These are phyloP conservation scores for Colletotrichum somersetense DNA, from an alignment of 2,329 filamentous ascomycete species.

Conservation along the genomic window DNA sequence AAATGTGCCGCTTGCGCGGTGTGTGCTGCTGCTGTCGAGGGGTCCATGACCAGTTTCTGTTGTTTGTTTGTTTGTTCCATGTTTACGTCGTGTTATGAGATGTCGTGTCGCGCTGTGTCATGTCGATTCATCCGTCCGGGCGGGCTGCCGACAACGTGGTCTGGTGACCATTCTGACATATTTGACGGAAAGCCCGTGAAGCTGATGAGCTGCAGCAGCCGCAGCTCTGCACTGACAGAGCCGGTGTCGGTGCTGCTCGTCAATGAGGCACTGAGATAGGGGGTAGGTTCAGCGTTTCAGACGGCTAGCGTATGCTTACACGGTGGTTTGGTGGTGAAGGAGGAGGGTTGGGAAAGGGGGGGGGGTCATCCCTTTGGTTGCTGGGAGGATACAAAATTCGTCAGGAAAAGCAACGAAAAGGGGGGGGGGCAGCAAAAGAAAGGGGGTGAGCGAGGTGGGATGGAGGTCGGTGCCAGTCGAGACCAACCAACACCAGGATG, in stretches of 20 bases:
- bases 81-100: background rate
- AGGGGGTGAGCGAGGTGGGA: slow-evolving; percentile 18
- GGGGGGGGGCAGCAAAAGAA: slow-evolving; percentile 6
- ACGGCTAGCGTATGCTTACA: slow-evolving; percentile 34
- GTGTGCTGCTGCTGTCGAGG: slow-evolving; percentile 7
- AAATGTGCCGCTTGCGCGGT: slow-evolving; percentile 35
- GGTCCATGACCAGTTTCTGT: background rate
- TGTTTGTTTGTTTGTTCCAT: slow-evolving; percentile 13
- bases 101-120: slow-evolving; percentile 28
- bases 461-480: slow-evolving; percentile 21
- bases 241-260: slow-evolving; percentile 36
- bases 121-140: slow-evolving; percentile 35
- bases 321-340: slow-evolving; percentile 12
- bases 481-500: slow-evolving; percentile 16
- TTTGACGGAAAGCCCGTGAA: slow-evolving; percentile 35
- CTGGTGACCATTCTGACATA: slow-evolving; percentile 37
- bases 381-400: slow-evolving; percentile 32
- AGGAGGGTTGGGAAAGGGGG: slow-evolving; percentile 21
- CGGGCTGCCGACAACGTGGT: slow-evolving; percentile 29
- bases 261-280: slow-evolving; percentile 42
- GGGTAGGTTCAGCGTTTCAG: slow-evolving; percentile 44
- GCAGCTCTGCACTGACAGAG: slow-evolving; percentile 34
- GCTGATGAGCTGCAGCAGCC: background rate
- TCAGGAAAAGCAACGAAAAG: slow-evolving; percentile 11
- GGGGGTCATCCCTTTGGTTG: slow-evolving; percentile 9